These are phyloP conservation scores for Euclidium syriacum DNA, from an alignment of 345 rosid species.

Conservation along the genomic window DNA sequence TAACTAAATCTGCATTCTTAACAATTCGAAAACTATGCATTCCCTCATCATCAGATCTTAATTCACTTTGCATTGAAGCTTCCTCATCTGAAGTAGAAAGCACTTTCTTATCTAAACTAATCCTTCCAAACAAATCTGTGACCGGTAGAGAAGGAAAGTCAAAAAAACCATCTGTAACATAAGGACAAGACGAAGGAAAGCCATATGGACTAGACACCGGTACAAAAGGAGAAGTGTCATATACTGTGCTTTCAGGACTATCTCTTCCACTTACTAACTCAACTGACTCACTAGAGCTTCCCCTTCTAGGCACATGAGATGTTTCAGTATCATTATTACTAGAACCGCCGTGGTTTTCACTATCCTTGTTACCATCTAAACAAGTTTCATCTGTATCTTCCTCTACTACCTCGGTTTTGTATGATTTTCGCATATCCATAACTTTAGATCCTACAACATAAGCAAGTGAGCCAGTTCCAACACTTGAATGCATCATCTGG, in stretches of 20 bases:
- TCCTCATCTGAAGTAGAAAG: conserved; percentile 21
- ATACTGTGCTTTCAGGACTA: conserved; percentile 41
- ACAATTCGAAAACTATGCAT: conserved; percentile 68
- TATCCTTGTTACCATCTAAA: conserved; percentile 32
- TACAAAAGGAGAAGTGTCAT: conserved; percentile 38
- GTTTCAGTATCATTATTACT: conserved; percentile 47
- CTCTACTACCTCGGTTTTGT: conserved; percentile 41
- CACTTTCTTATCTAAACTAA: conserved; percentile 37
- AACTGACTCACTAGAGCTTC: conserved; percentile 45
- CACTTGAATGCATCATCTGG: conserved; percentile 71
- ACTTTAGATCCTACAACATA: conserved; percentile 80
- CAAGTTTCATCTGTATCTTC: conserved; percentile 41
- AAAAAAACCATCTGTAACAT: conserved; percentile 33
- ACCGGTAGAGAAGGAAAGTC: conserved; percentile 56
- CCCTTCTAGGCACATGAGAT: conserved; percentile 32
- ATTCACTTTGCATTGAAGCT: conserved; percentile 25
- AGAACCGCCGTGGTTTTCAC: conserved; percentile 35
- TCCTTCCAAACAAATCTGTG: conserved; percentile 52
- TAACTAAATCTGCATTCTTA: conserved; percentile 53
- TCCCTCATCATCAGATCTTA: conserved; percentile 39
- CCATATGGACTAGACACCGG: conserved; percentile 30
- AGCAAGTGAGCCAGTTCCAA: conserved; percentile 83
- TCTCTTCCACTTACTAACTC: conserved; percentile 45
- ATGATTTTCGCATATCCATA: conserved; percentile 73
- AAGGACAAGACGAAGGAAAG: conserved; percentile 34